phyloP scores from a whole-genome alignment of 495 filamentous ascomycete species.

The Amniculicola lignicola region DNA sequence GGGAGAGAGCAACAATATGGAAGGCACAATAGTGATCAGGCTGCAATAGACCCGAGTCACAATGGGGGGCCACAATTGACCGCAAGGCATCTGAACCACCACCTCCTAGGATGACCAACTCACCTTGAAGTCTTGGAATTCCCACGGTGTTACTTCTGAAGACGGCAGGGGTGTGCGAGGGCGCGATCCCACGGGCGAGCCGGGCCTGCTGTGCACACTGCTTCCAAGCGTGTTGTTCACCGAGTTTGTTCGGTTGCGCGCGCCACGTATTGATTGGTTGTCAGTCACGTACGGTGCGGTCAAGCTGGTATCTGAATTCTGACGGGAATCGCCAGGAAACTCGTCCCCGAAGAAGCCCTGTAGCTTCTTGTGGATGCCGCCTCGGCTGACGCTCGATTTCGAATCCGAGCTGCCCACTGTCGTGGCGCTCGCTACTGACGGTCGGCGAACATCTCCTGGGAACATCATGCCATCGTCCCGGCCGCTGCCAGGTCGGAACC shows the following conservation, averaged over 20 bases:
- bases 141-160: constrained; percentile 91
- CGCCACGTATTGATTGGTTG: constrained; percentile 43
- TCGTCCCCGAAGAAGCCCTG: constrained; percentile 89
- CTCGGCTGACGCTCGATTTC: constrained; percentile 68
- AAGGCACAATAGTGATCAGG: not conserved
- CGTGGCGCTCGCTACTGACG: constrained; percentile 83
- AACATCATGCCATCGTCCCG: constrained; percentile 64
- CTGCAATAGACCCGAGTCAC: too few species aligned
- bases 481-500: constrained; percentile 62
- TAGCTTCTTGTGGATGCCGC: constrained; percentile 69
- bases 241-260: constrained; percentile 74
- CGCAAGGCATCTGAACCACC: too few species aligned
- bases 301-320: constrained; percentile 72
- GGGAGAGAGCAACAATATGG: not conserved
- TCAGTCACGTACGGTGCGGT: constrained; percentile 47
- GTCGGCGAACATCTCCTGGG: constrained; percentile 68
- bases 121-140: constrained; percentile 85
- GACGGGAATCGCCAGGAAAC: constrained; percentile 52
- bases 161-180: constrained; percentile 83
- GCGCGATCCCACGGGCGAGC: constrained; percentile 64
- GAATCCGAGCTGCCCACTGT: constrained; percentile 90
- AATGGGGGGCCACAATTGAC: too few species aligned
- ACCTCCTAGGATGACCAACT: too few species aligned
- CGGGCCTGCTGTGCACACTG: constrained; percentile 47
- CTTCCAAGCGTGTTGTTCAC: constrained; percentile 56